Evolutionary conservation across 2,329 filamentous ascomycete genomes (phyloP).

Genomic region (Trichoderma afroharzianum): DNA sequence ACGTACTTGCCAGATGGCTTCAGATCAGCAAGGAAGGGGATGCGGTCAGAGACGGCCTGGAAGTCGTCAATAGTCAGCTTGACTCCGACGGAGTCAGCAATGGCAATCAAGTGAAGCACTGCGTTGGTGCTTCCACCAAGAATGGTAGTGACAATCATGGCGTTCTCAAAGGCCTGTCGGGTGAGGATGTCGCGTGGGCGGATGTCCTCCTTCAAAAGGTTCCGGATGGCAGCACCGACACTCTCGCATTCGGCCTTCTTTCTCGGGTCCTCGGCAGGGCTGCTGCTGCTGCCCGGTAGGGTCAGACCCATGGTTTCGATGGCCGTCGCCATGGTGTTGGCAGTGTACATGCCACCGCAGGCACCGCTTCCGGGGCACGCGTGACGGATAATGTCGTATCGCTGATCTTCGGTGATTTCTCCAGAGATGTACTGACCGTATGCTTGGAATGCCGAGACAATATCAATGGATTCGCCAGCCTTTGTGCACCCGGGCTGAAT

Average conservation of each 20-base stretch:
- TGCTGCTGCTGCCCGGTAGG: constrained; percentile 77
- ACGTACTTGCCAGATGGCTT: constrained; percentile 86
- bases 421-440: constrained; percentile 94
- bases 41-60: constrained; percentile 75
- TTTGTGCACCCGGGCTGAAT: constrained; percentile 87
- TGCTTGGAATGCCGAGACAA: constrained; percentile 95
- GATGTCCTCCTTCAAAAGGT: constrained; percentile 72
- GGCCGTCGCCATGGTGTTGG: constrained; percentile 88
- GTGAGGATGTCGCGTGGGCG: constrained; percentile 75
- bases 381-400: constrained; percentile 91
- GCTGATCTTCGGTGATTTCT: constrained; percentile 83
- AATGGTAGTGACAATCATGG: constrained; percentile 79
- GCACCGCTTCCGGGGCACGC: constrained; percentile 68
- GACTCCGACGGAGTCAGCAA: constrained; percentile 75
- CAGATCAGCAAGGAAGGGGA: constrained; percentile 75
- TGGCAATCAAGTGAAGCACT: constrained; percentile 79
- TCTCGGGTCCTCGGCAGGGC: constrained; percentile 67
- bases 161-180: constrained; percentile 76
- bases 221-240: constrained; percentile 70
- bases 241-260: constrained; percentile 71
- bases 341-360: constrained; percentile 87
- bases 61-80: constrained; percentile 84
- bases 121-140: constrained; percentile 84
- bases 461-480: constrained; percentile 76
- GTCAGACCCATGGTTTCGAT: constrained; percentile 90